A percentile compares a stretch with the other conserved stretches of the same genome.
phyloP scores from a whole-genome alignment of 352 stramenopile species.

The Globisporangium emineosum region DNA sequence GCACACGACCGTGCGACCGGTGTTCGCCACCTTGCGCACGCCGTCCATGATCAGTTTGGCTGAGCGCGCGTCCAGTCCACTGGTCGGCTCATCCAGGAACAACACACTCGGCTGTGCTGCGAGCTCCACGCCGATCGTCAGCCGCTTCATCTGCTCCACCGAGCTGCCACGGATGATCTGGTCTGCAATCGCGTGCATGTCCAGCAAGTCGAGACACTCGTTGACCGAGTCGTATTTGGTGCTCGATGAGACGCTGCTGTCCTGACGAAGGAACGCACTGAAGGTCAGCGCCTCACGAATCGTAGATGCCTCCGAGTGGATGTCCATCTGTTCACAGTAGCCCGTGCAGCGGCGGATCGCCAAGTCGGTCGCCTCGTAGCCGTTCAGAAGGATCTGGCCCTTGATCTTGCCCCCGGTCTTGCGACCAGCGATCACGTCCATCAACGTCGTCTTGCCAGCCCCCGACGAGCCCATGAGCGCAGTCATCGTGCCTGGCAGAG shows the following conservation, averaged over 20 bases:
- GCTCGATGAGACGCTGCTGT: conserved; percentile 5
- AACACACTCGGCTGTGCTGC: conserved; percentile 84
- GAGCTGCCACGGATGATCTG: conserved; percentile 57
- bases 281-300: conserved; percentile 82
- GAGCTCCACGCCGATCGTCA: conserved; percentile 90
- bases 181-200: conserved; percentile 50
- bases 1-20: conserved; percentile 81
- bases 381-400: conserved; percentile 81
- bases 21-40: conserved; percentile 82
- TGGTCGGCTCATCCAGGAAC: conserved; percentile 90
- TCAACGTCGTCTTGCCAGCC: conserved; percentile 86
- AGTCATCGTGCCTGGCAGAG: conserved; percentile 31
- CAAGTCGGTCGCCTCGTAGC: conserved; percentile 30
- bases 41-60: conserved; percentile 88
- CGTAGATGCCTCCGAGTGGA: conserved; percentile 74
- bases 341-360: conserved; percentile 19
- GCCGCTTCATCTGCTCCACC: conserved; percentile 60
- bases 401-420: conserved; percentile 74
- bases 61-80: conserved; percentile 82
- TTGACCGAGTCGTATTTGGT: conserved; percentile 21
- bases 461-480: conserved; percentile 42
- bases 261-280: conserved; percentile 58
- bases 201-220: conserved; percentile 80
- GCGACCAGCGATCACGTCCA: conserved; percentile 87
- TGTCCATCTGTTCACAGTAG: conserved; percentile 70